Evolutionary conservation across 805 yeast genomes (phyloP).

Genomic region (Cyberlindnera mycetangii): DNA sequence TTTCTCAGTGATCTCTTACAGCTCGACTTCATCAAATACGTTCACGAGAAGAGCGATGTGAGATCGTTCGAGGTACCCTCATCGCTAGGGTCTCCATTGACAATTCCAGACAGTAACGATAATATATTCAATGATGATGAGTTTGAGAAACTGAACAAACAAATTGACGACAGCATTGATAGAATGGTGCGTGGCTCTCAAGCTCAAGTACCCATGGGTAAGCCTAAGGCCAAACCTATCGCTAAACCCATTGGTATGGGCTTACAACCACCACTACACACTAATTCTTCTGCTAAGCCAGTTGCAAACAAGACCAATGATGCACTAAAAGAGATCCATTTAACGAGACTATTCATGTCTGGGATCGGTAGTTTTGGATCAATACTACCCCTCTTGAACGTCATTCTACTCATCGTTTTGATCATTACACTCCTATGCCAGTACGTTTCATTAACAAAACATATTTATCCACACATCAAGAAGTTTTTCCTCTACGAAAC

Average conservation of each 20-base stretch:
- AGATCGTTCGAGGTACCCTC: constrained; percentile 12
- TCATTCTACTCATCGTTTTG: constrained; percentile 8
- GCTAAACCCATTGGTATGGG: too few relatives aligned
- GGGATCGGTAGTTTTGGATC: not conserved
- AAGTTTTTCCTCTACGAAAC: constrained; percentile 11
- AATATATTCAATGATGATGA: constrained; percentile 3
- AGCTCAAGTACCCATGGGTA: not conserved
- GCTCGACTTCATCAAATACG: constrained; percentile 15
- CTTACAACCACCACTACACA: not conserved
- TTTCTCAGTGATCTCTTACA: constrained; percentile 18
- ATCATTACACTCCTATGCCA: constrained; percentile 4
- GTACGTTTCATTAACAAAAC: constrained; percentile 1
- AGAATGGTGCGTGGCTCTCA: not conserved
- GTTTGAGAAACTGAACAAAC: constrained; percentile 2
- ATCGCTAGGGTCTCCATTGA: constrained; percentile 17
- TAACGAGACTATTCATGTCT: not conserved
- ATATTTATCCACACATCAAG: constrained; percentile 3
- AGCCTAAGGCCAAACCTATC: too few relatives aligned
- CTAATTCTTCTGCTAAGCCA: too few relatives aligned
- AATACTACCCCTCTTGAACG: constrained; percentile 10
- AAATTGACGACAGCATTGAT: constrained; percentile 10
- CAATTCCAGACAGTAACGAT: constrained; percentile 4
- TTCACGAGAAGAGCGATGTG: constrained; percentile 12
- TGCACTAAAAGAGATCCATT: constrained; percentile 6
- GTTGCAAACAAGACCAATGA: too few relatives aligned